Conservation (phyloP, 352 stramenopile species). For the Phytophthora sojae region DNA sequence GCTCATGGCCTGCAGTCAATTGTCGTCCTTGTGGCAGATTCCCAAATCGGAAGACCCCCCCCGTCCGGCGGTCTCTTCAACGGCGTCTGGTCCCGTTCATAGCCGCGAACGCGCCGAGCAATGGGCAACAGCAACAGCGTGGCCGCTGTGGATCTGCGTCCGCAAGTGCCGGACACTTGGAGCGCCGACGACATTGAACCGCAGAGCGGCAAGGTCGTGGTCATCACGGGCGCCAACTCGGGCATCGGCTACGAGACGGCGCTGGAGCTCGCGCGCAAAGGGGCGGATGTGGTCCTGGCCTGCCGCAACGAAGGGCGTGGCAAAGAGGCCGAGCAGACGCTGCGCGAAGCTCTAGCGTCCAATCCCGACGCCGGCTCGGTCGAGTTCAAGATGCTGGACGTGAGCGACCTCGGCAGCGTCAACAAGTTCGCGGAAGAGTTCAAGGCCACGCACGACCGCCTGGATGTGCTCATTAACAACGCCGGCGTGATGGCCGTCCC, state of each 20-base stretch:
- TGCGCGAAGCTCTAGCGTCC: constrained; percentile 18
- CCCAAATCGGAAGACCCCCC: background rate
- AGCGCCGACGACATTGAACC: background rate
- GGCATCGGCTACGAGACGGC: constrained; percentile 29
- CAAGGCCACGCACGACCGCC: constrained; percentile 27
- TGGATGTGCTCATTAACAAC: constrained; percentile 54
- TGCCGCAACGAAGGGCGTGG: constrained; percentile 40
- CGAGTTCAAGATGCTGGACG: constrained; percentile 62
- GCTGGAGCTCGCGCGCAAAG: constrained; percentile 24
- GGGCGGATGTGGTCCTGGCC: constrained; percentile 39
- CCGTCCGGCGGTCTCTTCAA: background rate
- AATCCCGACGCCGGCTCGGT: constrained; percentile 32
- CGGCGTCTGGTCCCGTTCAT: background rate
- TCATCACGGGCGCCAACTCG: constrained; percentile 45
- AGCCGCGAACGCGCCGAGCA: background rate
- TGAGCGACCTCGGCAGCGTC: constrained; percentile 54
- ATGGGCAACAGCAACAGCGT: constrained; percentile 24
- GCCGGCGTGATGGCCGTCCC: constrained; percentile 30
- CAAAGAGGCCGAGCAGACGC: constrained; percentile 29
- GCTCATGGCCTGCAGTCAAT: constrained; percentile 1
- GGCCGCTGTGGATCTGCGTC: background rate
- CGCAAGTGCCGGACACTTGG: background rate
- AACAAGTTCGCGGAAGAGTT: constrained; percentile 53
- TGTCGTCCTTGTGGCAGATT: background rate
- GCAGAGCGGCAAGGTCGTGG: background rate